Percentiles rank a stretch among this genome's conserved stretches.
These are phyloP conservation scores for Penicillium sp. DNA, from an alignment of 2,329 filamentous ascomycete species.

Conservation along the genomic window DNA sequence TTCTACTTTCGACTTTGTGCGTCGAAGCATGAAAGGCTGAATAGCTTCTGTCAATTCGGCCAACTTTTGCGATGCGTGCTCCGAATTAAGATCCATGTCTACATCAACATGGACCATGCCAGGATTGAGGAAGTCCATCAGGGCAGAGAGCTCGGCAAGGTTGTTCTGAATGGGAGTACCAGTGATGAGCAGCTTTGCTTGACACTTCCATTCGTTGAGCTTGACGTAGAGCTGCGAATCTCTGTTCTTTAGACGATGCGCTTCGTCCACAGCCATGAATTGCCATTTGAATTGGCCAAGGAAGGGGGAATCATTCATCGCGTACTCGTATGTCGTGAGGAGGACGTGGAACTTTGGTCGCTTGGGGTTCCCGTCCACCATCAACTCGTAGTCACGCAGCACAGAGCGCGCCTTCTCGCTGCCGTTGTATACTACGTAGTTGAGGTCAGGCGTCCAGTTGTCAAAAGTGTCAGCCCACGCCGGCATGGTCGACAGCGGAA, in stretches of 20 bases:
- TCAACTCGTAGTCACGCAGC: slow-evolving; percentile 83
- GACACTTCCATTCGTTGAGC: slow-evolving; percentile 77
- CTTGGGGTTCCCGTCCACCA: slow-evolving; percentile 77
- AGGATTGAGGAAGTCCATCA: slow-evolving; percentile 97
- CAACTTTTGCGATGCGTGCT: slow-evolving; percentile 80
- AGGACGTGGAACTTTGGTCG: slow-evolving; percentile 97
- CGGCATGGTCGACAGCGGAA: slow-evolving; percentile 92
- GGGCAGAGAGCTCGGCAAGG: slow-evolving; percentile 79
- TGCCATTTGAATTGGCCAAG: slow-evolving; percentile 94
- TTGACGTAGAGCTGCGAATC: slow-evolving; percentile 89
- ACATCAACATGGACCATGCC: slow-evolving; percentile 86
- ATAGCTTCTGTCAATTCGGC: slow-evolving; percentile 79
- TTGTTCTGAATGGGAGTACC: slow-evolving; percentile 98
- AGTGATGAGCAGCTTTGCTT: slow-evolving; percentile 86
- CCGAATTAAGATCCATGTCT: slow-evolving; percentile 75
- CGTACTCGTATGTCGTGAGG: slow-evolving; percentile 95
- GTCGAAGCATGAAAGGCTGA: slow-evolving; percentile 87
- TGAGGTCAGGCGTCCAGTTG: slow-evolving; percentile 88
- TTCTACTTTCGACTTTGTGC: slow-evolving; percentile 96
- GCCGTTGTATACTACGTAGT: slow-evolving; percentile 95
- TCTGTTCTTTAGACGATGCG: slow-evolving; percentile 91
- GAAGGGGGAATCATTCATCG: slow-evolving; percentile 77
- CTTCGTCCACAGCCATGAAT: slow-evolving; percentile 91
- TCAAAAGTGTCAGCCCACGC: slow-evolving; percentile 99
- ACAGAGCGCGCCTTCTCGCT: slow-evolving; percentile 78